Percentiles rank a stretch among this genome's conserved stretches.
Conservation (phyloP, 345 rosid species). For the Eucalyptus polyanthemos region DNA sequence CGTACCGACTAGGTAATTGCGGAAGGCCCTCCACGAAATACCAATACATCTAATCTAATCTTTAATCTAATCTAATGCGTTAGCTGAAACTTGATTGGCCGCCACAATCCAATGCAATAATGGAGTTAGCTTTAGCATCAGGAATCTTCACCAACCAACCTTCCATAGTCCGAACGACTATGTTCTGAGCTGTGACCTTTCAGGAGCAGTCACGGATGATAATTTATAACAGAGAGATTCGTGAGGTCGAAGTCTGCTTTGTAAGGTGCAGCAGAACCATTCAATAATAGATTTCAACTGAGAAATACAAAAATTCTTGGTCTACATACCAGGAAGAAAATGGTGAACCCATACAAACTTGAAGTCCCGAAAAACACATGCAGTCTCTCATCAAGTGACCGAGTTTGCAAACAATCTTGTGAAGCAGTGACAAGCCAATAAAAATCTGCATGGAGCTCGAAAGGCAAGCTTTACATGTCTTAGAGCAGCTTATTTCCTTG, state of each 20-base stretch:
- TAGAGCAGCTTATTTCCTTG: slow-evolving; percentile 53
- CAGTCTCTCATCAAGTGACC: not conserved
- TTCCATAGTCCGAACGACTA: not conserved
- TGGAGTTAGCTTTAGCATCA: not conserved
- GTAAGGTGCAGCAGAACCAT: not conserved
- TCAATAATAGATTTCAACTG: not conserved
- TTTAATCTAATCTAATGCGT: not conserved
- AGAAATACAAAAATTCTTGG: not conserved
- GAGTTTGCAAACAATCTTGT: not conserved
- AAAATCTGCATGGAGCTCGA: not conserved
- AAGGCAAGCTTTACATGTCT: slow-evolving; percentile 18
- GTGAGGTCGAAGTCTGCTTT: not conserved
- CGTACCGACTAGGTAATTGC: not conserved
- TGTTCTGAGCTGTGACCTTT: not conserved
- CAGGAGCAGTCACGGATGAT: not conserved
- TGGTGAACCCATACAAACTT: not conserved
- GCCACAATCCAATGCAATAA: not conserved
- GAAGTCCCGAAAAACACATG: not conserved
- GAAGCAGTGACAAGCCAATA: slow-evolving; percentile 1
- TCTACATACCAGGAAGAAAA: not conserved
- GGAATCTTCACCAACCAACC: not conserved
- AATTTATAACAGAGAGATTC: not conserved
- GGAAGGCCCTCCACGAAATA: not conserved
- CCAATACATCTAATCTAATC: not conserved
- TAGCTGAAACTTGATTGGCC: not conserved